Evolutionary conservation across 2,329 filamentous ascomycete species (phyloP).

Genomic region (Phymatotrichopsis omnivora): DNA sequence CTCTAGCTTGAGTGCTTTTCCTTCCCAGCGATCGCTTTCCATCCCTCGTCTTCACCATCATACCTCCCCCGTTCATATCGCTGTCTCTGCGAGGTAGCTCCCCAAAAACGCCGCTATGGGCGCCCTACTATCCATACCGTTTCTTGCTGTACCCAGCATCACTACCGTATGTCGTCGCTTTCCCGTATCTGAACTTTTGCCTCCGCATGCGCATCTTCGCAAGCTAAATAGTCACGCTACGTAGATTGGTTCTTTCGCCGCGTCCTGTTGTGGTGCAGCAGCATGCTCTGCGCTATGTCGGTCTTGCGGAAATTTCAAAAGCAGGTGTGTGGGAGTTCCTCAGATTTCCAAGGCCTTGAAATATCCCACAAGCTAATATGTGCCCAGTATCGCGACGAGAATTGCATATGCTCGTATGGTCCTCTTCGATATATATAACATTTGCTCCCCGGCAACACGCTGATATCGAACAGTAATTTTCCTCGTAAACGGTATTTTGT

Average conservation of each 20-base stretch:
- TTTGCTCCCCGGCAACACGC: not conserved
- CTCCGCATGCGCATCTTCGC: slow-evolving; percentile 9
- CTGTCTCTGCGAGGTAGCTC: too few species aligned
- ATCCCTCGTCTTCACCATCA: too few species aligned
- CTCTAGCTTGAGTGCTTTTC: too few species aligned
- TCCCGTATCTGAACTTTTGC: slow-evolving; percentile 22
- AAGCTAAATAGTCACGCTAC: slow-evolving; percentile 29
- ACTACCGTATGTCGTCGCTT: slow-evolving; percentile 57
- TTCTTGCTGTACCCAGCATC: slow-evolving; percentile 77
- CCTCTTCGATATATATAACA: too few species aligned
- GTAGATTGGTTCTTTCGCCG: slow-evolving; percentile 67
- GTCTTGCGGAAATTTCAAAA: slow-evolving; percentile 92
- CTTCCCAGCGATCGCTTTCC: too few species aligned
- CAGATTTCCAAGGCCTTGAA: slow-evolving; percentile 5
- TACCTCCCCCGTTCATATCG: too few species aligned
- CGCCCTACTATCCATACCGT: slow-evolving; percentile 76
- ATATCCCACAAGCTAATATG: slow-evolving; percentile 28
- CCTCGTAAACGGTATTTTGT: slow-evolving; percentile 89
- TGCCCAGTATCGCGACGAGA: slow-evolving; percentile 75
- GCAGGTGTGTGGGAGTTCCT: slow-evolving; percentile 54
- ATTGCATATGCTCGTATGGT: slow-evolving; percentile 67
- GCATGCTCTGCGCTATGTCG: slow-evolving; percentile 94
- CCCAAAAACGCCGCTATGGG: slow-evolving; percentile 54
- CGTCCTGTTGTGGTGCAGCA: slow-evolving; percentile 91
- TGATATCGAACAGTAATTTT: slow-evolving; percentile 52